Base-by-base conservation (phyloP, 2,329 filamentous ascomycete species). In the Herpotrichia juniperi region DNA sequence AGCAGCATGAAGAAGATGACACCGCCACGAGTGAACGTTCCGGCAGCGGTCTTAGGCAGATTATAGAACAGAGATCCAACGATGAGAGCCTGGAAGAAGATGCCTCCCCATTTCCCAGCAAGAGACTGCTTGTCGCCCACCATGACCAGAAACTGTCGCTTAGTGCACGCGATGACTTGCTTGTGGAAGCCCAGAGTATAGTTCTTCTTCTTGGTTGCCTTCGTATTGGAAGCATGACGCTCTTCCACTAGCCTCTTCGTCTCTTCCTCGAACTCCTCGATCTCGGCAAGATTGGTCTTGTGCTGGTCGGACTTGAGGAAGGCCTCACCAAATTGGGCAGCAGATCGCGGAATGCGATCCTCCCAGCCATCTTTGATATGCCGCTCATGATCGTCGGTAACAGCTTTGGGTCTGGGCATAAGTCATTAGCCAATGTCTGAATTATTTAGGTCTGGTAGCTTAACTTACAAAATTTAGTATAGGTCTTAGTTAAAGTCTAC, bases 381-480 rank as follows among this genome's bases (percentile, higher is more conserved):
- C 26, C 86, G 78, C 53, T 87, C 86, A 48, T 84, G 77, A 1
- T 80, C 76, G 37, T 84, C 83, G 7, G 87, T 89, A 74, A 90
- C 87, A 19, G 86, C n/a, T n/a, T n/a, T n/a, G n/a, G n/a, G n/a
- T n/a, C n/a, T n/a, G n/a, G n/a, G n/a, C n/a, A n/a, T n/a, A n/a
- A n/a, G n/a, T n/a, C n/a, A n/a, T n/a, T n/a, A n/a, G n/a, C n/a
- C n/a, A n/a, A n/a, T n/a, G n/a, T n/a, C n/a, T n/a, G n/a, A n/a
- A n/a, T n/a, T n/a, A n/a, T n/a, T n/a, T n/a, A n/a, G n/a, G n/a
- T n/a, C n/a, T n/a, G n/a, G n/a, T n/a, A n/a, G n/a, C n/a, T n/a
- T n/a, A n/a, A n/a, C n/a, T n/a, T n/a, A n/a, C n/a, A n/a, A n/a
- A n/a, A n/a, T n/a, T n/a, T n/a, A n/a, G n/a, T n/a, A n/a, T n/a